phyloP scores from a whole-genome alignment of 2,329 filamentous ascomycete species.

The Geosmithia morbida region DNA sequence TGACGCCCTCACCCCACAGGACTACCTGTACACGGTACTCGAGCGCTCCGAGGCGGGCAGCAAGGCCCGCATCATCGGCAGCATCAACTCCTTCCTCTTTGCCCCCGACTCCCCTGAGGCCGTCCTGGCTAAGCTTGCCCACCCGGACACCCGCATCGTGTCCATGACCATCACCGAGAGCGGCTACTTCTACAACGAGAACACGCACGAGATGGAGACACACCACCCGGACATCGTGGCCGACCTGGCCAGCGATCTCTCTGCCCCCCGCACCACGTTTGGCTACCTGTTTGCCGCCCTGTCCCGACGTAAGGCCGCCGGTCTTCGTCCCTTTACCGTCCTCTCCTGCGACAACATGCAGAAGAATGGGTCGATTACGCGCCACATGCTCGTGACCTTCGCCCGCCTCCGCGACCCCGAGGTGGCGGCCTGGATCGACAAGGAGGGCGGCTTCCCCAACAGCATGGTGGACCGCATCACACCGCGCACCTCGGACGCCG shows the following conservation, averaged over 20 bases:
- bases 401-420: constrained; percentile 29
- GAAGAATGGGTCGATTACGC: constrained; percentile 38
- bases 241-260: constrained; percentile 26
- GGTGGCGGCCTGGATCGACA: constrained; percentile 31
- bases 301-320: constrained; percentile 25
- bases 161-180: constrained; percentile 41
- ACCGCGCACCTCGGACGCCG: constrained; percentile 28
- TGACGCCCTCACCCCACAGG: constrained; percentile 30
- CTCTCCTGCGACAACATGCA: constrained; percentile 43
- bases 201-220: constrained; percentile 34
- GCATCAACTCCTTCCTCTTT: constrained; percentile 37
- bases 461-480: constrained; percentile 42
- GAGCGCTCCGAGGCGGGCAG: constrained; percentile 37
- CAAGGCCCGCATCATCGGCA: constrained; percentile 30
- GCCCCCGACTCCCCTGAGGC: constrained; percentile 35
- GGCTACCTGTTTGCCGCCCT: constrained; percentile 37
- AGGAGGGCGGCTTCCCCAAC: constrained; percentile 35
- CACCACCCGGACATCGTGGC: constrained; percentile 33
- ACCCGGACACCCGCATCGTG: constrained; percentile 37
- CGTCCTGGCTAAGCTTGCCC: constrained; percentile 38
- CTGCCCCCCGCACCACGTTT: constrained; percentile 29
- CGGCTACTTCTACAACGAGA: constrained; percentile 43
- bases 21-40: constrained; percentile 37
- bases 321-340: constrained; percentile 37
- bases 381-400: constrained; percentile 34